Conservation (phyloP, 345 rosid genomes). For the Murraya paniculata region DNA sequence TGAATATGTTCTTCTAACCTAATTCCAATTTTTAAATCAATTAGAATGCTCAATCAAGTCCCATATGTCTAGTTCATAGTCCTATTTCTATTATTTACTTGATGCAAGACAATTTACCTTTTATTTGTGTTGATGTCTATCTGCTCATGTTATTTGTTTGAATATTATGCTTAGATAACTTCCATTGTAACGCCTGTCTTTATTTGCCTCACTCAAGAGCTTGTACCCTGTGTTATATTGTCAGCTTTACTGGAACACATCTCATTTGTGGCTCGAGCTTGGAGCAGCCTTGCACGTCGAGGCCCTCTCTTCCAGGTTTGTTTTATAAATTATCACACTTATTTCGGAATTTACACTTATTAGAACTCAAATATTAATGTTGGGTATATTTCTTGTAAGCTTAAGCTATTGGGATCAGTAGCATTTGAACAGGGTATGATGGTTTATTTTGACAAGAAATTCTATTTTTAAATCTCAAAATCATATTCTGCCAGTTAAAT, state of each 20-base stretch:
- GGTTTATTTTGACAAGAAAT: background rate
- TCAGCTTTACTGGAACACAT: conserved; percentile 70
- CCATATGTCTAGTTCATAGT: background rate
- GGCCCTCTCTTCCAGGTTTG: conserved; percentile 56
- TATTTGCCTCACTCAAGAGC: background rate
- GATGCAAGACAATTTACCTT: background rate
- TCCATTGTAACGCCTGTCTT: background rate
- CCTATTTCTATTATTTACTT: background rate
- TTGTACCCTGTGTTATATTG: conserved; percentile 7
- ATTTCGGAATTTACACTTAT: background rate
- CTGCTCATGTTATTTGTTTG: background rate
- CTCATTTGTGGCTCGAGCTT: conserved; percentile 67
- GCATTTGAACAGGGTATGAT: background rate
- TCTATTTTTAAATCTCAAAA: background rate
- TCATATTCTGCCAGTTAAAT: background rate
- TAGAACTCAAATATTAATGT: background rate
- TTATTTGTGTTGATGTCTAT: background rate
- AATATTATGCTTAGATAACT: background rate
- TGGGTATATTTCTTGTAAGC: background rate
- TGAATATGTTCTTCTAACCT: background rate
- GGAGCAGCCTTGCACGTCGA: conserved; percentile 66
- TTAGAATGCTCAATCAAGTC: background rate
- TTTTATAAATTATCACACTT: background rate
- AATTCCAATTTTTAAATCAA: background rate
- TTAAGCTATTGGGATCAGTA: background rate